phyloP scores from a whole-genome alignment of 306 rosid species.

The Fragaria nilgerrensis region DNA sequence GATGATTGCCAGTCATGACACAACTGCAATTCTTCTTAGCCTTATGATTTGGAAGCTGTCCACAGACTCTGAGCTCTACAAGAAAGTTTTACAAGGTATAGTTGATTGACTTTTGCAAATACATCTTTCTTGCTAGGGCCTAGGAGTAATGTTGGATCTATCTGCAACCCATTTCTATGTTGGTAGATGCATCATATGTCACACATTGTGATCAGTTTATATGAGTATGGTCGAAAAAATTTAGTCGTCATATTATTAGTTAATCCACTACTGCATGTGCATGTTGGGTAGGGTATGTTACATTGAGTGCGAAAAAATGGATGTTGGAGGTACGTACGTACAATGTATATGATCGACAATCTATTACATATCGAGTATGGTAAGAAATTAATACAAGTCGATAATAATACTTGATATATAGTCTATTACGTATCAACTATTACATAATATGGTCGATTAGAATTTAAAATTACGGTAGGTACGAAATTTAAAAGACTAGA shows the following conservation, averaged over 20 bases:
- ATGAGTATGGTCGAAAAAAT: background rate
- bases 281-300: background rate
- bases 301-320: background rate
- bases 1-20: constrained; percentile 49
- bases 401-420: too few species aligned
- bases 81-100: constrained; percentile 46
- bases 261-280: background rate
- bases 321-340: too few species aligned
- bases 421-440: too few species aligned
- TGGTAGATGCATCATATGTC: background rate
- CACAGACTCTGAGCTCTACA: constrained; percentile 39
- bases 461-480: too few species aligned
- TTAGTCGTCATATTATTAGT: background rate
- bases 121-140: background rate
- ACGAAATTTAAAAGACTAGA: too few species aligned
- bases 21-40: constrained; percentile 46
- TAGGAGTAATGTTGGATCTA: background rate
- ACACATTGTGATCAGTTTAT: background rate
- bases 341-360: too few species aligned
- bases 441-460: too few species aligned
- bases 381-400: too few species aligned
- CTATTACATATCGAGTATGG: too few species aligned
- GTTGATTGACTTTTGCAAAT: background rate
- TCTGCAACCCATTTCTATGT: background rate
- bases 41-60: constrained; percentile 53